Base-by-base conservation (phyloP, 192 early-diverging fungal species). In the Mortierella antarctica region DNA sequence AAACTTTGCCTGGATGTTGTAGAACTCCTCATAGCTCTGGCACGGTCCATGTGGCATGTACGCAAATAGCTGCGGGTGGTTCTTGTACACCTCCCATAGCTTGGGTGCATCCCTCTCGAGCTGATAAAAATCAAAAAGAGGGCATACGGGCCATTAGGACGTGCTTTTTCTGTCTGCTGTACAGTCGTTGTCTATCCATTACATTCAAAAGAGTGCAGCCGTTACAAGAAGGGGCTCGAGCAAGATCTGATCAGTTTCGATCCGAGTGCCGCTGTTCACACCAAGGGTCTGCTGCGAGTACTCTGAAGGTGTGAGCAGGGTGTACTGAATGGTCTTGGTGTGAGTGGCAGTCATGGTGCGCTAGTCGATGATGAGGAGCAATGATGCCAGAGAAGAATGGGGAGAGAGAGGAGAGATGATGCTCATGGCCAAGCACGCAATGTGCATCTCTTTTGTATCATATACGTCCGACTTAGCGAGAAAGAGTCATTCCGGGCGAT, bases 161-260 rank as follows among this genome's bases (percentile, higher is more conserved):
- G 45, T 66, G 51, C 6, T 44, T 39, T 1, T 31, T 6, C 41
- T 40, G 57, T 5, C 50, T 20, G 6, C 6, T 18, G 57, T 59
- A 5, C 45, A 59, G 7, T 7, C 13, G 52, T 39, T 64, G 20
- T 12, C 15, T 56, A 9, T 12, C 13, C 52, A 13, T 50, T 17
- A 2, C 14, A 40, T 8, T n/a, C n/a, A n/a, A n/a, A 12, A 14
- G 7, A n/a, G 7, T 12, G 21, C 6, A 39, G 10, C 12, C 20
- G 8, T 50, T 69, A 69, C 74, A 60, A 64, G 46, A 21, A 80
- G 7, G 15, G 77, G 77, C 39, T 60, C 65, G 8, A 80, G 48
- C 7, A 47, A 60, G 44, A 80, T 72, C 58, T 63, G 58, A 53
- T 72, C 77, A 12, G 77, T 80, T 50, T 80, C 77, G 23, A 80